Evolutionary conservation across 176 grass and related monocot species (phyloP).

Genomic region (Rhipidocladum racemiflorum): DNA sequence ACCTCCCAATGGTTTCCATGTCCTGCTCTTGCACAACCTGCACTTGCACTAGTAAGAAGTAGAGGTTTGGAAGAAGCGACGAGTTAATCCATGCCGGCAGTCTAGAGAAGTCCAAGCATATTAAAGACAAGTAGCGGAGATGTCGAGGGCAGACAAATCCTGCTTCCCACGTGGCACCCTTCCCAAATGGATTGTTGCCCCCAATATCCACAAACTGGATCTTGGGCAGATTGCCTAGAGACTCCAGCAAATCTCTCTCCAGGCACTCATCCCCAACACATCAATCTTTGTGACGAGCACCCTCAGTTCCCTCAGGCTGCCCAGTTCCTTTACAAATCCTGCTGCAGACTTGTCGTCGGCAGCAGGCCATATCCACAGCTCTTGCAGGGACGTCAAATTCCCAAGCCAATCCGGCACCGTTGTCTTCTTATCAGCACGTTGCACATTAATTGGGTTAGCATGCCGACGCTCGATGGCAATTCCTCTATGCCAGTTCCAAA

Average conservation of each 20-base stretch:
- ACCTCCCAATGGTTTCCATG: neutral
- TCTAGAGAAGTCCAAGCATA: neutral
- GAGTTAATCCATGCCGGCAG: neutral
- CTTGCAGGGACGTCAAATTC: neutral
- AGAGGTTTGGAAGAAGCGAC: neutral
- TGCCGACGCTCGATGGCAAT: fast-evolving
- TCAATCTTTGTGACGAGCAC: neutral
- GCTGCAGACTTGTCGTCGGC: fast-evolving
- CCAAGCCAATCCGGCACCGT: neutral
- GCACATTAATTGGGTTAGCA: neutral
- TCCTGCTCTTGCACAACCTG: neutral
- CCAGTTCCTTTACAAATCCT: neutral
- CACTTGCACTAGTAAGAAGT: neutral
- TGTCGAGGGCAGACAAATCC: neutral
- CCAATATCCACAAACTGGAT: neutral
- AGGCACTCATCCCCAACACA: neutral
- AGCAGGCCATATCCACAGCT: fast-evolving
- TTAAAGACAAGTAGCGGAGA: neutral
- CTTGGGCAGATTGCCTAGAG: neutral
- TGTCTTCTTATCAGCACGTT: neutral
- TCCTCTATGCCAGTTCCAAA: neutral
- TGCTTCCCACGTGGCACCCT: neutral
- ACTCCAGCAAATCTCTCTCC: neutral
- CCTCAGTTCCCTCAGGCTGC: neutral
- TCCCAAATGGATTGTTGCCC: neutral